A percentile compares a stretch with the other conserved stretches of the same genome.
Evolutionary conservation across 2,329 filamentous ascomycete genomes (phyloP).

Genomic region (Penicillium sp.): DNA sequence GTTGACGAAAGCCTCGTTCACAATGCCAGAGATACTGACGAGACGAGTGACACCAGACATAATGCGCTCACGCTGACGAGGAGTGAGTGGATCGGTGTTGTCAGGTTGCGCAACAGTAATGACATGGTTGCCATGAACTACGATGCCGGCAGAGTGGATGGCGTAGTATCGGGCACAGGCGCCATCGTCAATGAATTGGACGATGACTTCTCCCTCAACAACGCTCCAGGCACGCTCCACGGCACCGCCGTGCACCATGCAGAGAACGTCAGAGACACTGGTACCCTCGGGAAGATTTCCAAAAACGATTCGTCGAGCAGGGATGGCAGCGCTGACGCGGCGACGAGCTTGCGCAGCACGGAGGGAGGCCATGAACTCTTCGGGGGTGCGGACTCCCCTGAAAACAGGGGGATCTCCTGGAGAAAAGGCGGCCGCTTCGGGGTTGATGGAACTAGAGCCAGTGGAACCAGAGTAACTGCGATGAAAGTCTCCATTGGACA

Average conservation of each 20-base stretch:
- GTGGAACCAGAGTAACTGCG: too few species aligned
- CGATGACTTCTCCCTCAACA: slow-evolving; percentile 25
- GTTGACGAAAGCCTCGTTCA: not conserved
- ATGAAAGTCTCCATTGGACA: too few species aligned
- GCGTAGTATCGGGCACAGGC: slow-evolving; percentile 36
- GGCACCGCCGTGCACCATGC: slow-evolving; percentile 37
- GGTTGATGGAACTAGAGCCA: not conserved
- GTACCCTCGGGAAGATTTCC: slow-evolving; percentile 35
- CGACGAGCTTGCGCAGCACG: not conserved
- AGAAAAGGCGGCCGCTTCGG: not conserved
- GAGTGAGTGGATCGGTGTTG: slow-evolving; percentile 39
- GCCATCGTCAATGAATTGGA: slow-evolving; percentile 35
- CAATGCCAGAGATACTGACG: not conserved
- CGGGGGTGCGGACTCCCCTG: not conserved
- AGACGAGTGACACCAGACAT: not conserved
- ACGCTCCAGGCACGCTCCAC: slow-evolving; percentile 33
- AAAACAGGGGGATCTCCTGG: not conserved
- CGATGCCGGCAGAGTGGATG: slow-evolving; percentile 36
- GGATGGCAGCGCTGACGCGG: not conserved
- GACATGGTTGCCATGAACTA: slow-evolving; percentile 26
- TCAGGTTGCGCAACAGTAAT: slow-evolving; percentile 40
- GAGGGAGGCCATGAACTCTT: not conserved
- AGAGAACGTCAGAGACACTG: slow-evolving; percentile 32
- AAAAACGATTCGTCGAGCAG: slow-evolving; percentile 33
- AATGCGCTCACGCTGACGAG: slow-evolving; percentile 37